Conservation (phyloP, 2,329 filamentous ascomycete genomes). For the Scedosporium boydii region DNA sequence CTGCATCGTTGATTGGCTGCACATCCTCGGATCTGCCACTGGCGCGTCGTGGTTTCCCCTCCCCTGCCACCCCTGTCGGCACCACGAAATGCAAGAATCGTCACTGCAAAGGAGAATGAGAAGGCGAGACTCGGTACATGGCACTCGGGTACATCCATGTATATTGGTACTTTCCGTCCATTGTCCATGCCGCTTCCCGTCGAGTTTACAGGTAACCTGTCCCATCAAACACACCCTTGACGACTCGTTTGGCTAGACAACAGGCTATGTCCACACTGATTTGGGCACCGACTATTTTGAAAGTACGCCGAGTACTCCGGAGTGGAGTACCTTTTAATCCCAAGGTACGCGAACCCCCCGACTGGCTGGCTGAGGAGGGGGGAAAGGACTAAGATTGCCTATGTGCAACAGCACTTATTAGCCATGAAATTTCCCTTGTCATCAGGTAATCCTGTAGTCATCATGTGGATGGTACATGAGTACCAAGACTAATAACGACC, state of each 20-base stretch:
- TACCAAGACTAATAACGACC: neutral
- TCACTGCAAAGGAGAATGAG: neutral
- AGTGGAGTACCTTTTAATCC: neutral
- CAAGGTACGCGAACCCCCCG: neutral
- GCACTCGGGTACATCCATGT: neutral
- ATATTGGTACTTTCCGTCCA: neutral
- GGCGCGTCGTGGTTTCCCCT: slow-evolving; percentile 2
- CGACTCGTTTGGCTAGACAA: neutral
- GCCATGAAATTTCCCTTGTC: neutral
- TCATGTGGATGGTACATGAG: neutral
- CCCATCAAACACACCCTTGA: neutral
- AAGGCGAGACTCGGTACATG: neutral
- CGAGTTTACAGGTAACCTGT: neutral
- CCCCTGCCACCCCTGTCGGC: neutral
- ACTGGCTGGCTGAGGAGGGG: too few species aligned
- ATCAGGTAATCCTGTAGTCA: neutral
- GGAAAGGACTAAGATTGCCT: too few species aligned
- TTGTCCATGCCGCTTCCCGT: neutral
- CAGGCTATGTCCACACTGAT: neutral
- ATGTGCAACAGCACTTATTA: neutral
- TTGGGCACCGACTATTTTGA: neutral
- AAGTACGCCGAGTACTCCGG: neutral
- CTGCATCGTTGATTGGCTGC: neutral
- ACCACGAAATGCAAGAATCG: neutral
- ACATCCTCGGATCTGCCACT: slow-evolving; percentile 2